Percentiles rank a stretch among this genome's conserved stretches.
Evolutionary conservation across 306 rosid species (phyloP).

Genomic region (Rosa persica): DNA sequence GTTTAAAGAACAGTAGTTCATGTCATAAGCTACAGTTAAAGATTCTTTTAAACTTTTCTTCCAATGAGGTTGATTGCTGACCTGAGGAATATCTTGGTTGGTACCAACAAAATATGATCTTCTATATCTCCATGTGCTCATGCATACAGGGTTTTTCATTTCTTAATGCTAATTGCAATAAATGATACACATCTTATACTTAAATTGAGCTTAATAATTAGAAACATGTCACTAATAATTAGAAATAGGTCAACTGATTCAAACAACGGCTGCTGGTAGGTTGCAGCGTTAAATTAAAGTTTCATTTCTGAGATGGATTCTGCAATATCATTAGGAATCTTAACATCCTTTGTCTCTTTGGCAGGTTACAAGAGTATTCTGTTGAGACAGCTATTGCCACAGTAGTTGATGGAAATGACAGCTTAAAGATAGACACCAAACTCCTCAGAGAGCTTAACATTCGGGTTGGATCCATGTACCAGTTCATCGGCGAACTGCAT

Average conservation of each 20-base stretch:
- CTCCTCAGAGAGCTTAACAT: conserved; percentile 61
- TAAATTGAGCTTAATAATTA: conserved; percentile 10
- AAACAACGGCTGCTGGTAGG: conserved; percentile 17
- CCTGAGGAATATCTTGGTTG: conserved; percentile 4
- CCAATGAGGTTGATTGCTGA: conserved; percentile 2
- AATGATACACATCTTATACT: not conserved
- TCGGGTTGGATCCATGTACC: conserved; percentile 68
- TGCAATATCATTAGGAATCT: not conserved
- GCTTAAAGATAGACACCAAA: conserved; percentile 48
- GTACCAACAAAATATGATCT: not conserved
- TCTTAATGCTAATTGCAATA: not conserved
- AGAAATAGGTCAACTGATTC: conserved; percentile 21
- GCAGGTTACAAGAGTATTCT: conserved; percentile 59
- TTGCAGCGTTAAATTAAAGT: conserved; percentile 9
- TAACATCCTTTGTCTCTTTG: conserved; percentile 11
- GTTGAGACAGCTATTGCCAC: conserved; percentile 61
- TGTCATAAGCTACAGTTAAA: not conserved
- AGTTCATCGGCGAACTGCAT: conserved; percentile 79
- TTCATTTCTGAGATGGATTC: not conserved
- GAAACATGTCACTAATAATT: conserved; percentile 18
- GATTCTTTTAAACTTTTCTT: not conserved
- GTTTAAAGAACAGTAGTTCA: not conserved
- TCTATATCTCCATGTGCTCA: conserved; percentile 17
- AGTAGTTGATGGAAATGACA: conserved; percentile 53
- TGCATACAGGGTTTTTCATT: conserved; percentile 3